Conservation (phyloP, 2,329 filamentous ascomycete genomes). For the Gnomoniopsis smithogilvyi region DNA sequence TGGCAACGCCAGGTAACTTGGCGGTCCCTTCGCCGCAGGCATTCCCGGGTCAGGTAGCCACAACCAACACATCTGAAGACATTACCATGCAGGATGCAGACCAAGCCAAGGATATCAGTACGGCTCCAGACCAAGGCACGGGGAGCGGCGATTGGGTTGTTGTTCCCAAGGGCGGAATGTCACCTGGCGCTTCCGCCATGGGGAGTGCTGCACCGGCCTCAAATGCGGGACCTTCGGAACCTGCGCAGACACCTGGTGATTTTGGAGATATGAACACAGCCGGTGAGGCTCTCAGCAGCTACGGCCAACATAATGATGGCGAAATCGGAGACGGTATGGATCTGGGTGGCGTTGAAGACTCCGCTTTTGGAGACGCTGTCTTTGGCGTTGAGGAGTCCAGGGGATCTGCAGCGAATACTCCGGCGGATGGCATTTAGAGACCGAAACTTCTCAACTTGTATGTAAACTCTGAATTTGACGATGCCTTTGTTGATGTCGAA, state of each 20-base stretch:
- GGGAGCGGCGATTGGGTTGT: slow-evolving; percentile 71
- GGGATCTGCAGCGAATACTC: slow-evolving; percentile 30
- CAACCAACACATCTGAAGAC: slow-evolving; percentile 28
- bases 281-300: slow-evolving; percentile 67
- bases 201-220: slow-evolving; percentile 22
- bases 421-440: slow-evolving; percentile 28
- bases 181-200: slow-evolving; percentile 23
- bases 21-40: slow-evolving; percentile 43
- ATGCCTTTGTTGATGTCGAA: neutral
- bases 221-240: neutral
- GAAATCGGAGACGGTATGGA: slow-evolving; percentile 54
- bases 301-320: slow-evolving; percentile 51
- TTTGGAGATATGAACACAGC: slow-evolving; percentile 68
- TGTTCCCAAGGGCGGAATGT: slow-evolving; percentile 60
- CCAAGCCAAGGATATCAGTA: slow-evolving; percentile 43
- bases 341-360: slow-evolving; percentile 69
- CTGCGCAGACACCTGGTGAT: slow-evolving; percentile 41
- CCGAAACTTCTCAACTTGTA: neutral
- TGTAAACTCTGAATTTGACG: neutral
- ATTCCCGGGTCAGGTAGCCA: slow-evolving; percentile 26
- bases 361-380: slow-evolving; percentile 81
- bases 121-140: slow-evolving; percentile 47
- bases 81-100: slow-evolving; percentile 36
- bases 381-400: slow-evolving; percentile 52
- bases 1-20: slow-evolving; percentile 52